A percentile compares a stretch with the other conserved stretches of the same genome.
Evolutionary conservation across 495 filamentous ascomycete species (phyloP).

Genomic region (Lophium mytilinum): DNA sequence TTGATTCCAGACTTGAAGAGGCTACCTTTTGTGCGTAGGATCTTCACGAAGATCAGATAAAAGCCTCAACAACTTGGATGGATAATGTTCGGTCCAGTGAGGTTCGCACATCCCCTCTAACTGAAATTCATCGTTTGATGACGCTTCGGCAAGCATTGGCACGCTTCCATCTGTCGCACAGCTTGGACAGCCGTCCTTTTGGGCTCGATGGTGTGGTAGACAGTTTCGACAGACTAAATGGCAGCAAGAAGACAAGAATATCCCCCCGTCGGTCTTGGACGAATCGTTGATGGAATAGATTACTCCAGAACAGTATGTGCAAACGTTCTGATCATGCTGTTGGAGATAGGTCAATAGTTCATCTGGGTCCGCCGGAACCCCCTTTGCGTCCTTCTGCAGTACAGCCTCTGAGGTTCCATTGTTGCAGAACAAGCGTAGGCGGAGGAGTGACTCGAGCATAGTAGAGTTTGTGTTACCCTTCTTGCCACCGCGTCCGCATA

Average conservation of each 20-base stretch:
- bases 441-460: slow-evolving; percentile 37
- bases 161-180: background rate
- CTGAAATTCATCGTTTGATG: too few species aligned
- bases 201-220: background rate
- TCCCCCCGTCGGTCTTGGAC: background rate
- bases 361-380: background rate
- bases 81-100: too few species aligned
- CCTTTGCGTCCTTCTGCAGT: background rate
- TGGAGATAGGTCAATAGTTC: slow-evolving; percentile 3
- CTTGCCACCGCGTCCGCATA: slow-evolving; percentile 28
- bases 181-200: background rate
- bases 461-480: slow-evolving; percentile 11
- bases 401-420: slow-evolving; percentile 26
- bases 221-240: slow-evolving; percentile 4
- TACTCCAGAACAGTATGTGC: slow-evolving; percentile 1
- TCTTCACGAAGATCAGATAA: too few species aligned
- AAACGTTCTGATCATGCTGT: slow-evolving; percentile 3
- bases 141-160: too few species aligned
- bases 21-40: too few species aligned
- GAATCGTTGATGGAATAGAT: background rate
- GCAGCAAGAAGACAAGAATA: background rate
- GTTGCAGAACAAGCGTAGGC: slow-evolving; percentile 41
- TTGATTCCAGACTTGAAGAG: too few species aligned
- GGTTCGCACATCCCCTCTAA: too few species aligned
- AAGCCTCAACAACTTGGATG: too few species aligned